Evolutionary conservation across 2,329 filamentous ascomycete genomes (phyloP), one percentile per base, ranked within the genome.

Genomic region (Talaromyces atroroseus): DNA sequence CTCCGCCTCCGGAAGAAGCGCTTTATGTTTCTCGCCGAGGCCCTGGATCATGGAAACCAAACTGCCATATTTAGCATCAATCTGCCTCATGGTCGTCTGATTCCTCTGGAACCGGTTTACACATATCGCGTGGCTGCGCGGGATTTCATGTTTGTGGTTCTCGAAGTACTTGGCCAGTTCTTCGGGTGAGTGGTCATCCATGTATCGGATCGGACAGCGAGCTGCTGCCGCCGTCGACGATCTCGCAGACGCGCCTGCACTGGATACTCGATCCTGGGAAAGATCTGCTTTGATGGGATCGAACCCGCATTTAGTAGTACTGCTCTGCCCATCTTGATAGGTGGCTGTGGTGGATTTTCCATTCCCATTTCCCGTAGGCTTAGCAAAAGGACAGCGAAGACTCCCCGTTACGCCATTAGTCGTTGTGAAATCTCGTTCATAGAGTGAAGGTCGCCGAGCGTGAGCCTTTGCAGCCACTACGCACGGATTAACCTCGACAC

Each of bases 31-130:
- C 61, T 87, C 83, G 49, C 91, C 89, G 40, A 97, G 78, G 8
- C 90, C 90, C 70, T 94, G 87, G 59, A 97, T 95, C 92, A 97
- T 96, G 74, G 84, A 95, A 63, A 90, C 90, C 45, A 96, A 78
- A 52, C 29, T 56, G 62, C 90, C 91, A 69, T 96, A 97, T 71
- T 96, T 97, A 60, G 90, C 90, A 70, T 97, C 92, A 55, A 97
- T 79, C 72, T 95, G 89, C 62, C 85, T 85, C 67, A 95, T 89
- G 66, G 92, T 83, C 64, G 92, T 87, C 66, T 92, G 92, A 71
- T 84, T 87, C 73, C 95, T 90, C 18, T 58, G 56, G 69, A 96
- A 96, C 57, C 92, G 84, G 66, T 89, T 86, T 59, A 97, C 85
- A 71, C 92, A 97, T 46, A 96, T 83, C 69, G 95, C 90, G 73